phyloP scores from a whole-genome alignment of 1,284 basidiomycete genomes.

The Papiliotrema fonsecae region DNA sequence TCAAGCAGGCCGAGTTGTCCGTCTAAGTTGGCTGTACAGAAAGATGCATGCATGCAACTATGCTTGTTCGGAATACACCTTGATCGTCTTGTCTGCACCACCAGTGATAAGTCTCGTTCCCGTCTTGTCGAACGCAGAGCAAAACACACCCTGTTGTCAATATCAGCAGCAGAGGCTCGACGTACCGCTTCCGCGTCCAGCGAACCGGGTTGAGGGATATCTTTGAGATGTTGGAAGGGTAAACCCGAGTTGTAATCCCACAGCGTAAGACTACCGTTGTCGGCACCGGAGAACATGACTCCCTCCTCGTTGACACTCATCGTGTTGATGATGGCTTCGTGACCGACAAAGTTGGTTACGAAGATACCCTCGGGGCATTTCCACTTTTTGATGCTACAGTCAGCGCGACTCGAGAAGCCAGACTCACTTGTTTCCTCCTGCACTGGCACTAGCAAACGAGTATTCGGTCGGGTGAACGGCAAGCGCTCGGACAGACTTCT shows the following conservation, averaged over 20 bases:
- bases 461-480: slow-evolving; percentile 95
- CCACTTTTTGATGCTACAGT: slow-evolving; percentile 86
- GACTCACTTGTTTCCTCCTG: slow-evolving; percentile 79
- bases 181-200: slow-evolving; percentile 94
- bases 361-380: slow-evolving; percentile 94
- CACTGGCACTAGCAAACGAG: slow-evolving; percentile 88
- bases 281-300: slow-evolving; percentile 91
- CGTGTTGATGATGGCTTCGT: slow-evolving; percentile 97
- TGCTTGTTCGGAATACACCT: slow-evolving; percentile 51
- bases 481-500: slow-evolving; percentile 91
- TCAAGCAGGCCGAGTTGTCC: slow-evolving; percentile 55
- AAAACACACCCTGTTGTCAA: slow-evolving; percentile 60
- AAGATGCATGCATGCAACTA: slow-evolving; percentile 13
- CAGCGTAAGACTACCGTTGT: slow-evolving; percentile 81
- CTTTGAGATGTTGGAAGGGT: slow-evolving; percentile 90
- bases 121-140: slow-evolving; percentile 92
- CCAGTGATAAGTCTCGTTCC: slow-evolving; percentile 94
- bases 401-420: background rate
- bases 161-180: slow-evolving; percentile 27
- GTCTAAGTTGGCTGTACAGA: slow-evolving; percentile 36
- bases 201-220: slow-evolving; percentile 93
- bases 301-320: slow-evolving; percentile 90
- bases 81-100: slow-evolving; percentile 97
- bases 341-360: slow-evolving; percentile 91
- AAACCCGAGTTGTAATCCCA: slow-evolving; percentile 95